A percentile compares a stretch with the other conserved stretches of the same genome.
Evolutionary conservation across 2,329 filamentous ascomycete species (phyloP).

Genomic region (Myriosclerotinia scirpicola): DNA sequence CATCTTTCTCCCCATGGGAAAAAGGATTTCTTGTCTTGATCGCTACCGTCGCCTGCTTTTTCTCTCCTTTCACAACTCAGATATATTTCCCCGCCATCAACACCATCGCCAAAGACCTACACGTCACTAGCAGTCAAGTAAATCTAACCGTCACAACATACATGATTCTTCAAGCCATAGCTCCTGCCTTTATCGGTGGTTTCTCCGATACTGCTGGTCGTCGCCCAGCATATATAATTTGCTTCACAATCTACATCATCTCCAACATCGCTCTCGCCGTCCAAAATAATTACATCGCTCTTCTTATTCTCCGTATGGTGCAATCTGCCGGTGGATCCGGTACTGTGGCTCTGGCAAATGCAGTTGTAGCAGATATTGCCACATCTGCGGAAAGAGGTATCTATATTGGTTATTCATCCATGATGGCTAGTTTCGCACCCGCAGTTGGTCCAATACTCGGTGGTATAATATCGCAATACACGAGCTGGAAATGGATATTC

Average conservation of each 20-base stretch:
- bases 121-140: constrained; percentile 44
- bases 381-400: constrained; percentile 60
- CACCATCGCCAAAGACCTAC: constrained; percentile 49
- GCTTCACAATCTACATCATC: constrained; percentile 53
- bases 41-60: constrained; percentile 26
- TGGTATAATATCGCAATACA: constrained; percentile 31
- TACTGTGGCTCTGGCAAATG: constrained; percentile 57
- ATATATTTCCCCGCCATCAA: constrained; percentile 57
- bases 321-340: constrained; percentile 57
- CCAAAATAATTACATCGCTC: constrained; percentile 49
- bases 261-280: constrained; percentile 56
- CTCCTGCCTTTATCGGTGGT: constrained; percentile 56
- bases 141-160: constrained; percentile 45
- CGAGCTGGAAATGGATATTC: constrained; percentile 47
- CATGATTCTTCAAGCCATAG: constrained; percentile 57
- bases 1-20: constrained; percentile 37
- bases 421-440: constrained; percentile 51
- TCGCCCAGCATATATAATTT: constrained; percentile 54
- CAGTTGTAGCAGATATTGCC: constrained; percentile 62
- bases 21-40: constrained; percentile 50
- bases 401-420: constrained; percentile 66
- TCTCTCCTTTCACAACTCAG: constrained; percentile 48
- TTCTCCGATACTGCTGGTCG: constrained; percentile 56
- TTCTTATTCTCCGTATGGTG: constrained; percentile 52
- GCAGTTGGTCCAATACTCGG: constrained; percentile 34